A percentile compares a stretch with the other conserved stretches of the same genome.
Conservation (phyloP, 805 yeast species). For the Wickerhamiella allomyrinae region DNA sequence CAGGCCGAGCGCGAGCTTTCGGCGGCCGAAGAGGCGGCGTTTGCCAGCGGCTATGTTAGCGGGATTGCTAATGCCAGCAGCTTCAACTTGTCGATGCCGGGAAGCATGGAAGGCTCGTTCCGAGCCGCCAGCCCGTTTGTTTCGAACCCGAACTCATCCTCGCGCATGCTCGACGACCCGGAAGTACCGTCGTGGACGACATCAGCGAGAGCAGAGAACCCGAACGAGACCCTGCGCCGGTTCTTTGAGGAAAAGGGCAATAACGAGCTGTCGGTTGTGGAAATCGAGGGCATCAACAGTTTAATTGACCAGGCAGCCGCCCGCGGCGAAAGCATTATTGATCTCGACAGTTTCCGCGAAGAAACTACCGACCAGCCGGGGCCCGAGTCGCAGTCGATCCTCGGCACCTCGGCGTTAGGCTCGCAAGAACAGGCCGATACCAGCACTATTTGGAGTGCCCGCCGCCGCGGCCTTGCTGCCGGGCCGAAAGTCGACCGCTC, state of each 20-base stretch:
- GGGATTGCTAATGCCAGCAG: neutral
- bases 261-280: slow-evolving; percentile 52
- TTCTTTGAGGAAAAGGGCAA: slow-evolving; percentile 59
- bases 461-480: slow-evolving; percentile 1
- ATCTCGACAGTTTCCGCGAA: slow-evolving; percentile 6
- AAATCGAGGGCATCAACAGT: slow-evolving; percentile 63
- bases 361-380: neutral
- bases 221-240: slow-evolving; percentile 46
- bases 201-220: slow-evolving; percentile 12
- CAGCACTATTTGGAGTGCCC: neutral
- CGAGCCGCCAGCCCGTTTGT: neutral
- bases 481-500: neutral
- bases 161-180: neutral
- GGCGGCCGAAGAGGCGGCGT: neutral
- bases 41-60: neutral
- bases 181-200: neutral
- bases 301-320: slow-evolving; percentile 30
- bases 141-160: neutral
- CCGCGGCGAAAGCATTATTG: slow-evolving; percentile 17
- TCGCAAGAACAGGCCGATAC: neutral
- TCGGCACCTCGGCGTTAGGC: neutral
- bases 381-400: neutral
- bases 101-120: neutral
- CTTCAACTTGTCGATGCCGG: neutral
- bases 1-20: neutral